Base-by-base conservation (phyloP, 1,284 basidiomycete genomes). In the Rhodotorula sp. region DNA sequence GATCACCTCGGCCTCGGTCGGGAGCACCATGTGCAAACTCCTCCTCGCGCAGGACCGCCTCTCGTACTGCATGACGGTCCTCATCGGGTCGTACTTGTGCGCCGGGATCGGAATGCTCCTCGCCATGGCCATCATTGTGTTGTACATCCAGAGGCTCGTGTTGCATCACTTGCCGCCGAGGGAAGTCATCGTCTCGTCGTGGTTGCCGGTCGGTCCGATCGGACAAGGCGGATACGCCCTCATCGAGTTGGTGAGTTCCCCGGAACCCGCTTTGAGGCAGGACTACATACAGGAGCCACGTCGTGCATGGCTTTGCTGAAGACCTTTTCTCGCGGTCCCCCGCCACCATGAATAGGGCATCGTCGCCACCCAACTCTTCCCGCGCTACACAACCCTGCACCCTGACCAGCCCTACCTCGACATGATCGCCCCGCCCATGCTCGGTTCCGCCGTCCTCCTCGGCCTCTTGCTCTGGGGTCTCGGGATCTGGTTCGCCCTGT, bases 81-180 rank as follows among this genome's bases (percentile, higher is more conserved):
- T 77, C 50, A 60, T 77, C 45, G 72, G 69, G 10, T 71, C 72
- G 12, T 79, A 79, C 69, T 63, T 78, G 26, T 72, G 76, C 67
- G 60, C 52, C 16, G 78, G 78, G 0, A 64, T 78, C 28, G 78
- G 77, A 8, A 56, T 69, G 43, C 61, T 74, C 26, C 63, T 76
- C 23, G 78, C 75, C 3, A 63, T 56, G 26, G 69, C 70, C 16
- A 64, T 79, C 55, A 72, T 79, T 64, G 71, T 73, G 23, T 64
- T 79, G n/a, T 77, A 79, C 68, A 69, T 79, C 23, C 77, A 79
- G 54, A 66, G 78, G 45, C 64, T 79, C 7, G 66, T 74, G 23
- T 47, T 78, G 54, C 76, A 78, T 58, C 74, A 77, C 15, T 64
- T 79, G 5, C 78, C 78, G 7, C 73, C 73, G n/a, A 48, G 73